Percentiles rank a stretch among this genome's conserved stretches.
phyloP scores from a whole-genome alignment of 768 basidiomycete genomes.

The Pisolithus orientalis region DNA sequence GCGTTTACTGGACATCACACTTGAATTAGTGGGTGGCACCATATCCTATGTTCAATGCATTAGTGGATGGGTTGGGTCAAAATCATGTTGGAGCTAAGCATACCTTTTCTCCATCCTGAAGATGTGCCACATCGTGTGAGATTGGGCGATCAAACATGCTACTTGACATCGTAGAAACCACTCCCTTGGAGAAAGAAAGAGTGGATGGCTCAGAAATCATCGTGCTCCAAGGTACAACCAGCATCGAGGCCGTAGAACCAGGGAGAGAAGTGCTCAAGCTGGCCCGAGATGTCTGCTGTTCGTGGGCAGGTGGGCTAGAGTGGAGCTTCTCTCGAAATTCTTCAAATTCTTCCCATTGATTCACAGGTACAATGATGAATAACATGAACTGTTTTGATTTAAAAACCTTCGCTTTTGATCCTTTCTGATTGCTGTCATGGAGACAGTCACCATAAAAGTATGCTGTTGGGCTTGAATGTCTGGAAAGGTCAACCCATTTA shows the following conservation, averaged over 20 bases:
- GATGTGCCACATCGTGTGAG: background rate
- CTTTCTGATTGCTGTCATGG: background rate
- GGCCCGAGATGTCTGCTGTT: too few relatives aligned
- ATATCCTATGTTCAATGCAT: too few relatives aligned
- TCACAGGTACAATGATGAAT: constrained; percentile 2
- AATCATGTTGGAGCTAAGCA: too few relatives aligned
- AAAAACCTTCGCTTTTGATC: background rate
- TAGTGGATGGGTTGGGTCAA: too few relatives aligned
- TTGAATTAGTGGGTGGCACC: too few relatives aligned
- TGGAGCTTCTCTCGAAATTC: background rate
- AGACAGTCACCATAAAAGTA: constrained; percentile 6
- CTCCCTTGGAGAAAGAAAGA: background rate
- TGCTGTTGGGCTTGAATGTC: background rate
- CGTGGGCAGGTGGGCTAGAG: background rate
- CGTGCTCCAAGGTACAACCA: background rate
- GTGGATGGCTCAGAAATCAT: background rate
- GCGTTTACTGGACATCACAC: too few relatives aligned
- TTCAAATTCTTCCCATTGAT: constrained; percentile 4
- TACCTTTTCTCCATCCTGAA: background rate
- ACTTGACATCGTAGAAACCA: background rate
- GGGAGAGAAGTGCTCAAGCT: too few relatives aligned
- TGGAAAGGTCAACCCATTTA: constrained; percentile 4
- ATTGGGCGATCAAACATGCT: background rate
- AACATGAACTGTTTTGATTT: constrained; percentile 1
- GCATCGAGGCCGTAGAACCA: background rate